Evolutionary conservation across 2,329 filamentous ascomycete species (phyloP).

Genomic region (Curvularia sp.): DNA sequence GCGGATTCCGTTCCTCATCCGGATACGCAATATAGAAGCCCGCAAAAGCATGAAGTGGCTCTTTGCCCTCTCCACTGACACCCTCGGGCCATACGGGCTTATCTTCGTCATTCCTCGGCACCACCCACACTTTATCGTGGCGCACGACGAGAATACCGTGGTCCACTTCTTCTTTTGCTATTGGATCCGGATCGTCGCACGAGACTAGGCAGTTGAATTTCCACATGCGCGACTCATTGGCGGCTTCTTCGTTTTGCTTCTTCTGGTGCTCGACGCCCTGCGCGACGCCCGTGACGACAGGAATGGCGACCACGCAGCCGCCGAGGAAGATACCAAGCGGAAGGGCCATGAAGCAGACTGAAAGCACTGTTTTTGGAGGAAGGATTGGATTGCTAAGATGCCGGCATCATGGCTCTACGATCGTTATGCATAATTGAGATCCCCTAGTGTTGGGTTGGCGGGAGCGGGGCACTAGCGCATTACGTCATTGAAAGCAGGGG

Average conservation of each 20-base stretch:
- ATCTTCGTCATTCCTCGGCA: slow-evolving; percentile 41
- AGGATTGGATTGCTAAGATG: background rate
- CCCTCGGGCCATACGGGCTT: slow-evolving; percentile 41
- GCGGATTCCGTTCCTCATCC: slow-evolving; percentile 53
- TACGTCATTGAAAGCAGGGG: slow-evolving; percentile 7
- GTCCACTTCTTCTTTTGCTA: slow-evolving; percentile 50
- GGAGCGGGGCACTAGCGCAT: slow-evolving; percentile 1
- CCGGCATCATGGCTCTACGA: background rate
- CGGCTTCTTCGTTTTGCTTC: slow-evolving; percentile 58
- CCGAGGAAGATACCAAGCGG: slow-evolving; percentile 48
- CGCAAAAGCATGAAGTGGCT: slow-evolving; percentile 57
- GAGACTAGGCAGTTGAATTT: slow-evolving; percentile 59
- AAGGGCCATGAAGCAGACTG: slow-evolving; percentile 24
- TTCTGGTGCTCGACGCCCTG: slow-evolving; percentile 60
- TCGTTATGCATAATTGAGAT: background rate
- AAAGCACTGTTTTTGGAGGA: background rate
- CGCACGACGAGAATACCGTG: slow-evolving; percentile 55
- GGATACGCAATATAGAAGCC: slow-evolving; percentile 61
- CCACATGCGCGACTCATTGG: slow-evolving; percentile 58
- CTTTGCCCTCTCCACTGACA: slow-evolving; percentile 21
- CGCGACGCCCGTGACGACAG: slow-evolving; percentile 59
- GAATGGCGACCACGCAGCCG: slow-evolving; percentile 54
- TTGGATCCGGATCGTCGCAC: slow-evolving; percentile 47
- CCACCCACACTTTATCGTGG: slow-evolving; percentile 54
- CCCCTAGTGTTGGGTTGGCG: background rate